phyloP scores from a whole-genome alignment of 164 flowering plant genomes.

The Chloranthus sessilifolius region DNA sequence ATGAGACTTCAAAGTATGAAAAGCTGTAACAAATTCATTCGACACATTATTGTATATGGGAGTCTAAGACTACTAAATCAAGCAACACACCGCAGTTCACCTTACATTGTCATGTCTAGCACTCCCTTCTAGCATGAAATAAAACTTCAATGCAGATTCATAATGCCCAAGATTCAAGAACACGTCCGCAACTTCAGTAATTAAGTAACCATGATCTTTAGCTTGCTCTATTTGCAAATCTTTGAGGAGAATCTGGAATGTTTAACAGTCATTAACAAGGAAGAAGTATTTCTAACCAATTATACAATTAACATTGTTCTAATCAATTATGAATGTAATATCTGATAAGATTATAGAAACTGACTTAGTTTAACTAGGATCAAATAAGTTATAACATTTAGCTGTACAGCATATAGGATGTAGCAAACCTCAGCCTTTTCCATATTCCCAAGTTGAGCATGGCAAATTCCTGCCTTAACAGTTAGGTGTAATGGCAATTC shows the following conservation, averaged over 20 bases:
- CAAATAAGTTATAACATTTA: not conserved
- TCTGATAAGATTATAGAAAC: not conserved
- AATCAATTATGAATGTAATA: not conserved
- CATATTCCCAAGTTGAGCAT: constrained; percentile 56
- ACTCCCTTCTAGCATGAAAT: constrained; percentile 39
- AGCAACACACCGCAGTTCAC: not conserved
- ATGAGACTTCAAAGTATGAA: no score
- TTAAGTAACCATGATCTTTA: constrained; percentile 26
- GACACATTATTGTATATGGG: no score
- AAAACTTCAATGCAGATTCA: constrained; percentile 56
- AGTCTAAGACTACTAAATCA: not conserved
- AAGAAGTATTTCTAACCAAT: not conserved
- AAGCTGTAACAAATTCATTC: no score
- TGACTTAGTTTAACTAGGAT: not conserved
- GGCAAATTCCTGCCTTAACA: constrained; percentile 70
- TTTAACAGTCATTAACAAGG: constrained; percentile 9
- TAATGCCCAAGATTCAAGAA: constrained; percentile 34
- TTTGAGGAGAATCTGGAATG: constrained; percentile 37
- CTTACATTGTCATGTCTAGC: constrained; percentile 34
- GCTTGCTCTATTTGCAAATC: constrained; percentile 26
- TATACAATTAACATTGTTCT: not conserved
- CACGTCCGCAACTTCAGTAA: constrained; percentile 47
- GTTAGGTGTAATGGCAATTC: constrained; percentile 46
- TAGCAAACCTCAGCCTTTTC: constrained; percentile 68
- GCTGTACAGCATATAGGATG: not conserved